These are phyloP conservation scores for Colletotrichum trifolii DNA, from an alignment of 2,329 filamentous ascomycete genomes.

Conservation along the genomic window DNA sequence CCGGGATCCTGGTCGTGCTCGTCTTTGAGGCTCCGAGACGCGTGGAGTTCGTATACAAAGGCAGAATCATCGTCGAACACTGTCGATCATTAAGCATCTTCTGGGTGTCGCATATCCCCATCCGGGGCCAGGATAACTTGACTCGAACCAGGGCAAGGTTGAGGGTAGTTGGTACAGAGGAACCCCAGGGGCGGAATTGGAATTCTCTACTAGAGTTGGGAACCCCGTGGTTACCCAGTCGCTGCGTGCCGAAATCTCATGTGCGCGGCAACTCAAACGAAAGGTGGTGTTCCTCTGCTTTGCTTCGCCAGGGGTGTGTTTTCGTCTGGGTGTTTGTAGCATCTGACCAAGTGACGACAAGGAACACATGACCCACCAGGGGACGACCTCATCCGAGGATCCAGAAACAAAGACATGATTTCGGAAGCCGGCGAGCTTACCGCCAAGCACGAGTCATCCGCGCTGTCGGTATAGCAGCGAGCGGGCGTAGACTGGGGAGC, in stretches of 20 bases:
- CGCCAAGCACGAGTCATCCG: conserved; percentile 9
- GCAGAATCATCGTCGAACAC: conserved; percentile 13
- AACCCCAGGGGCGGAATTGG: conserved; percentile 15
- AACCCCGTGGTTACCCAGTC: background rate
- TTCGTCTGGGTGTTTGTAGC: background rate
- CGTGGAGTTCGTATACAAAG: background rate
- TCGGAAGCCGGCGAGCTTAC: conserved; percentile 22
- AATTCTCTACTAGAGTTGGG: background rate
- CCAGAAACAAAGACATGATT: conserved; percentile 18
- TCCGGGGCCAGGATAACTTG: conserved; percentile 13
- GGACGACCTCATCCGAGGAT: conserved; percentile 9
- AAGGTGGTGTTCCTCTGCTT: conserved; percentile 3
- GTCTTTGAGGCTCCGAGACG: conserved; percentile 13
- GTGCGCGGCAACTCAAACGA: conserved; percentile 11
- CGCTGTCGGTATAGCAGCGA: background rate
- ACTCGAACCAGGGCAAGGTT: conserved; percentile 11
- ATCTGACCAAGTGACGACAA: conserved; percentile 5
- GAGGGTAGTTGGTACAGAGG: background rate
- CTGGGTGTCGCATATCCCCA: conserved; percentile 32
- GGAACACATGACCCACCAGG: conserved; percentile 3
- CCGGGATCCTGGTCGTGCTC: conserved; percentile 7
- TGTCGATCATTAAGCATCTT: conserved; percentile 19
- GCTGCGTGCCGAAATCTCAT: background rate
- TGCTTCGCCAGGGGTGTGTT: background rate
- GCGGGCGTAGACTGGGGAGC: background rate